These are phyloP conservation scores for Ogataea sp. DNA, from an alignment of 805 yeast genomes.

Conservation along the genomic window DNA sequence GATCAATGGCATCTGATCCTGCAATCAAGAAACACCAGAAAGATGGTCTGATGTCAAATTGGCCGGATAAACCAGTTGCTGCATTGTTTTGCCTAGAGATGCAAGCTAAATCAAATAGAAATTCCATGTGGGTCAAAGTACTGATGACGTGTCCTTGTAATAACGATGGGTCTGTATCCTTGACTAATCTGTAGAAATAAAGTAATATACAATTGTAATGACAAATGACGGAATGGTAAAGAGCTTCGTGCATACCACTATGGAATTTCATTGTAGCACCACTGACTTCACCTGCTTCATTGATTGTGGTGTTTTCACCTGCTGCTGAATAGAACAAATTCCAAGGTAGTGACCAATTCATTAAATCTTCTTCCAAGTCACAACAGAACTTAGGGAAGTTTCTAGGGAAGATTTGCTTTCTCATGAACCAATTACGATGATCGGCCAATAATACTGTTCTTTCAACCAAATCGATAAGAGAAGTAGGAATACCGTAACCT, in stretches of 20 bases:
- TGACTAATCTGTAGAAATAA: conserved; percentile 38
- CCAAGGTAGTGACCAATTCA: conserved; percentile 42
- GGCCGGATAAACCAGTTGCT: no score
- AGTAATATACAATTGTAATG: conserved; percentile 37
- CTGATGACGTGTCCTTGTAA: conserved; percentile 28
- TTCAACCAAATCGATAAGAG: conserved; percentile 37
- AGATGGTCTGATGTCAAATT: conserved; percentile 27
- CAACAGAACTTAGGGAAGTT: conserved; percentile 50
- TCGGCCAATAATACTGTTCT: conserved; percentile 40
- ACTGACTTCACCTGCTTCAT: not conserved
- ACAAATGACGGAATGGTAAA: conserved; percentile 29
- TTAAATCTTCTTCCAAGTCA: conserved; percentile 41
- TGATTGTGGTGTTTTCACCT: not conserved
- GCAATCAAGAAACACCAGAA: conserved; percentile 43
- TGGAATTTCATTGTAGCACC: conserved; percentile 15
- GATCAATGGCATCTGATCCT: conserved; percentile 31
- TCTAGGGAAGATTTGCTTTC: conserved; percentile 36
- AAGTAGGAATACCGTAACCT: conserved; percentile 39
- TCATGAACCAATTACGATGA: conserved; percentile 39
- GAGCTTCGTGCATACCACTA: conserved; percentile 31
- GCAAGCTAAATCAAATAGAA: conserved; percentile 13
- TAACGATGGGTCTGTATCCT: conserved; percentile 27
- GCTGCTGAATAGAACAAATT: conserved; percentile 19
- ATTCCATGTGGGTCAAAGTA: conserved; percentile 28
- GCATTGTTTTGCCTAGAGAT: conserved; percentile 5